Evolutionary conservation across 768 basidiomycete species (phyloP).

Genomic region (Tulasnella sp.): DNA sequence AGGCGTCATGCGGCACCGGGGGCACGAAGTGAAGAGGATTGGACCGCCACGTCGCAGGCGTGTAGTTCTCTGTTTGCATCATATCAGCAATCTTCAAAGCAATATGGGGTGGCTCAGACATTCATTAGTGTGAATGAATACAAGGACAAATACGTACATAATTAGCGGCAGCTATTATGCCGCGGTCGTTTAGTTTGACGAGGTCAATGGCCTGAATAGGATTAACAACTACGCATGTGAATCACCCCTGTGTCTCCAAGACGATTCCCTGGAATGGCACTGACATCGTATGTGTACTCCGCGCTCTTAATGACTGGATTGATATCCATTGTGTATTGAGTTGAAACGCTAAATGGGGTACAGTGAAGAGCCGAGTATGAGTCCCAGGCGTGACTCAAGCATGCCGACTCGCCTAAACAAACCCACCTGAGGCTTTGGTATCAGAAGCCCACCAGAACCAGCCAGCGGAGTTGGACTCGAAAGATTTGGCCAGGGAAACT

Average conservation of each 20-base stretch:
- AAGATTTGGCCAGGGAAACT: too few species aligned
- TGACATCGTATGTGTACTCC: constrained; percentile 47
- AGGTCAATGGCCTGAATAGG: constrained; percentile 46
- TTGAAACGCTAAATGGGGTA: too few species aligned
- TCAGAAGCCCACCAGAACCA: too few species aligned
- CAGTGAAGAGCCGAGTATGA: too few species aligned
- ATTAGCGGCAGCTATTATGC: constrained; percentile 55
- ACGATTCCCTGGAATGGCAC: constrained; percentile 5
- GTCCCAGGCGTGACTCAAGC: too few species aligned
- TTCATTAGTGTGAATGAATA: constrained; percentile 2
- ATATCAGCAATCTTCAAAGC: constrained; percentile 47
- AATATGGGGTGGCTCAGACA: too few species aligned
- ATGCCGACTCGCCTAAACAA: too few species aligned
- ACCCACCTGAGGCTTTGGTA: too few species aligned
- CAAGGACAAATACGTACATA: constrained; percentile 39
- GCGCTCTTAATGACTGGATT: constrained; percentile 56
- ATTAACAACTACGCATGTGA: too few species aligned
- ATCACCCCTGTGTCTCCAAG: background rate
- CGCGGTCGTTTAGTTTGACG: constrained; percentile 47
- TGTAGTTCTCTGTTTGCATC: constrained; percentile 54
- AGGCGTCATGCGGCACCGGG: constrained; percentile 29
- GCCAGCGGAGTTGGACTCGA: too few species aligned
- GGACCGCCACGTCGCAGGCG: constrained; percentile 71
- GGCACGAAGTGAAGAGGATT: constrained; percentile 68
- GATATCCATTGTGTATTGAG: background rate